Evolutionary conservation across 2,329 filamentous ascomycete species (phyloP).

Genomic region (Calonectria multiphialidica): DNA sequence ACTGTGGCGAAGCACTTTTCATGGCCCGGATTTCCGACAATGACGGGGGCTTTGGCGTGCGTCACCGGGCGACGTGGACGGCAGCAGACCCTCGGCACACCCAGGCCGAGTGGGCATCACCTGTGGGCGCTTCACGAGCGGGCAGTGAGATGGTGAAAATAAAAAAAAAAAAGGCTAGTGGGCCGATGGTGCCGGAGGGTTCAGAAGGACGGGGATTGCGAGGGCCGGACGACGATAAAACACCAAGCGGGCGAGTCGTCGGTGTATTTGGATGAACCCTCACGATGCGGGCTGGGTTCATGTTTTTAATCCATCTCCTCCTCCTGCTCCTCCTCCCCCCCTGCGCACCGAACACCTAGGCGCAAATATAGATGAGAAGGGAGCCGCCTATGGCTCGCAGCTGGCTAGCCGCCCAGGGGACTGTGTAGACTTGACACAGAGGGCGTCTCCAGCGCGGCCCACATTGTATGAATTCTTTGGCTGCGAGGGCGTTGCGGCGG

Average conservation of each 20-base stretch:
- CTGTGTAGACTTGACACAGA: neutral
- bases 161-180: neutral
- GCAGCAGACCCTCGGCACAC: constrained; percentile 20
- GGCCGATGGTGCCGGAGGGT: constrained; percentile 12
- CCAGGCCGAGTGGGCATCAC: constrained; percentile 15
- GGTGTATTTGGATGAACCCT: neutral
- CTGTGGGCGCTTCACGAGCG: constrained; percentile 10
- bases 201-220: neutral
- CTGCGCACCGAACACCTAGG: neutral
- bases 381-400: neutral
- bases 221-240: neutral
- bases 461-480: constrained; percentile 7
- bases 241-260: neutral
- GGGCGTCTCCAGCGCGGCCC: constrained; percentile 6
- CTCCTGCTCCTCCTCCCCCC: too few relatives aligned
- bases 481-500: neutral
- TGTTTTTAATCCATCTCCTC: neutral
- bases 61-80: constrained; percentile 41
- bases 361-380: neutral
- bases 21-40: neutral
- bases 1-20: constrained; percentile 14
- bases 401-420: constrained; percentile 5
- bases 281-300: neutral
- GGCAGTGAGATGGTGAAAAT: neutral
- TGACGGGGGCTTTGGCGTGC: constrained; percentile 20